Percentiles rank a stretch among this genome's conserved stretches.
These are phyloP conservation scores for Candida ovalis DNA, from an alignment of 805 yeast species.

Conservation along the genomic window DNA sequence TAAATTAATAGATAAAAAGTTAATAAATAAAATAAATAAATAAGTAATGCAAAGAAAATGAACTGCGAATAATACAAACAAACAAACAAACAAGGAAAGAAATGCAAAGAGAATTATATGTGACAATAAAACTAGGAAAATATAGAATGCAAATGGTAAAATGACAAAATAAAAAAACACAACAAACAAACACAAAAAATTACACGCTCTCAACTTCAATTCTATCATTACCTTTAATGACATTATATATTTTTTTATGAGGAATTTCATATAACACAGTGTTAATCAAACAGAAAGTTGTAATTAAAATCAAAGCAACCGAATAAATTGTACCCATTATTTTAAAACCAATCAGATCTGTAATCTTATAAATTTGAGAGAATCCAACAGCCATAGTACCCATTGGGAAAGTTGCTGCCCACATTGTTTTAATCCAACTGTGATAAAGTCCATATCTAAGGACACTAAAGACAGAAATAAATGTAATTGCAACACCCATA, in stretches of 20 bases:
- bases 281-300: slow-evolving; percentile 38
- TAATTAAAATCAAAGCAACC: slow-evolving; percentile 43
- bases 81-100: no score
- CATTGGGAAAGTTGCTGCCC: slow-evolving; percentile 89
- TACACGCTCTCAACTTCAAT: neutral
- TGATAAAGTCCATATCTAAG: slow-evolving; percentile 30
- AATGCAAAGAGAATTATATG: neutral
- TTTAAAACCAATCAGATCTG: slow-evolving; percentile 53
- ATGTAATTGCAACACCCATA: slow-evolving; percentile 37
- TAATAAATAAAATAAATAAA: neutral
- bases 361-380: slow-evolving; percentile 44
- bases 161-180: neutral
- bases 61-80: no score
- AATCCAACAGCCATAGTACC: slow-evolving; percentile 75
- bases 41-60: neutral
- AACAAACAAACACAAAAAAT: neutral
- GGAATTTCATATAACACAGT: slow-evolving; percentile 33
- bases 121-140: no score
- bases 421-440: slow-evolving; percentile 51
- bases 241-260: slow-evolving; percentile 5
- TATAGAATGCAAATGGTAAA: neutral
- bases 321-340: slow-evolving; percentile 63
- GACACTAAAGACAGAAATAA: slow-evolving; percentile 37
- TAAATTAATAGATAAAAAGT: neutral
- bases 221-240: slow-evolving; percentile 1